Base-by-base conservation (phyloP, 345 rosid genomes). In the Anacardium occidentale region DNA sequence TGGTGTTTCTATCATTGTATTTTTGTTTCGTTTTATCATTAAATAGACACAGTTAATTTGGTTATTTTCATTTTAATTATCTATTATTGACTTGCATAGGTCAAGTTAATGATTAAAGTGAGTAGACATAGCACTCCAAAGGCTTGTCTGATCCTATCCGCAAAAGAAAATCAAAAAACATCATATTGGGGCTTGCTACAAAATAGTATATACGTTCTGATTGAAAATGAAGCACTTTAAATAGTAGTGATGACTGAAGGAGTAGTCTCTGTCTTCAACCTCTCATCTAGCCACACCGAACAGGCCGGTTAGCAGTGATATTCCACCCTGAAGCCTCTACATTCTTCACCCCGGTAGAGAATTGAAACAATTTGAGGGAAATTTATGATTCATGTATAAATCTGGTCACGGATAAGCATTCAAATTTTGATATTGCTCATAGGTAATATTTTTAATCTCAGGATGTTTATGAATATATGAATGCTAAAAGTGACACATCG, bases 1-100 rank as follows among this genome's bases (percentile, higher is more conserved):
- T 75, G 50, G 34, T 65, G 22, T 26, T 65, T 61, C 29, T 71
- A n/a, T 59, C 51, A 26, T 24, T 83, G 74, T 75, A 65, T n/a
- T 22, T 72, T 58, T 48, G 57, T 53, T 62, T 42, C 34, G 7
- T 22, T 53, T 69, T 73, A 34, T 66, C 20, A 29, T 66, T 62
- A 24, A 70, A 60, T 58, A 60, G 73, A 77, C 47, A 15, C 5
- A 17, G 22, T 44, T 62, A 8, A 57, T n/a, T 54, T 42, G 29
- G 54, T 17, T 45, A 26, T 63, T 72, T n/a, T n/a, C n/a, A n/a
- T n/a, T n/a, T n/a, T n/a, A n/a, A n/a, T 71, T 54, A 20, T n/a
- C 47, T 34, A 22, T 62, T 22, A 24, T 53, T 53, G 57, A 53
- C 57, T n/a, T 10, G 18, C 18, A n/a, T 10, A 15, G 18, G n/a